Evolutionary conservation across 805 yeast species (phyloP).

Genomic region (Candida ficus): DNA sequence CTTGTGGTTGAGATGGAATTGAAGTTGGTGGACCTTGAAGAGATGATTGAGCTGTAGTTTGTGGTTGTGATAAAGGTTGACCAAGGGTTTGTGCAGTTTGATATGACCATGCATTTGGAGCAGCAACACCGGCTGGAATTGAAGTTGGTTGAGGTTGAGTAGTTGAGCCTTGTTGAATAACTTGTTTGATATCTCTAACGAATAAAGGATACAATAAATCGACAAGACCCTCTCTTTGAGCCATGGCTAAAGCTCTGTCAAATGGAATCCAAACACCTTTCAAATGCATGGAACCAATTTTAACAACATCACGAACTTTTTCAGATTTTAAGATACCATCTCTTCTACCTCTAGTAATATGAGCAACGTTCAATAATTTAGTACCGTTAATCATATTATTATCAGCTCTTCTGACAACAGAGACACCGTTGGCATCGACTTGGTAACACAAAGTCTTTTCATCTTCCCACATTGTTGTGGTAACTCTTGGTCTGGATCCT

Average conservation of each 20-base stretch:
- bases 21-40: no score
- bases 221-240: slow-evolving; percentile 70
- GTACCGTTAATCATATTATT: slow-evolving; percentile 85
- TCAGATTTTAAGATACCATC: slow-evolving; percentile 81
- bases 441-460: slow-evolving; percentile 81
- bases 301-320: slow-evolving; percentile 72
- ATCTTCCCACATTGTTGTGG: slow-evolving; percentile 90
- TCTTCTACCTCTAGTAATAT: slow-evolving; percentile 82
- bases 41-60: slow-evolving; percentile 1
- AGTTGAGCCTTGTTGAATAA: slow-evolving; percentile 32
- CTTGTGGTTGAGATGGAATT: not conserved
- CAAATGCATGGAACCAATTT: slow-evolving; percentile 81
- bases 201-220: slow-evolving; percentile 63
- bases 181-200: slow-evolving; percentile 63
- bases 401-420: slow-evolving; percentile 80
- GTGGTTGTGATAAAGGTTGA: slow-evolving; percentile 11
- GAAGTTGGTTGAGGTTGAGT: slow-evolving; percentile 25
- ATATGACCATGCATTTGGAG: slow-evolving; percentile 4
- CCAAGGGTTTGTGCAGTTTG: slow-evolving; percentile 8
- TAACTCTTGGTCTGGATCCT: slow-evolving; percentile 49
- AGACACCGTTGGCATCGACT: slow-evolving; percentile 75
- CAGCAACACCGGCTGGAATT: slow-evolving; percentile 1
- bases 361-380: slow-evolving; percentile 75
- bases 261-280: slow-evolving; percentile 92
- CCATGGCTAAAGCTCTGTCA: slow-evolving; percentile 76